Conservation (phyloP, 2,329 filamentous ascomycete species). For the Aspergillus ochraceoroseus region DNA sequence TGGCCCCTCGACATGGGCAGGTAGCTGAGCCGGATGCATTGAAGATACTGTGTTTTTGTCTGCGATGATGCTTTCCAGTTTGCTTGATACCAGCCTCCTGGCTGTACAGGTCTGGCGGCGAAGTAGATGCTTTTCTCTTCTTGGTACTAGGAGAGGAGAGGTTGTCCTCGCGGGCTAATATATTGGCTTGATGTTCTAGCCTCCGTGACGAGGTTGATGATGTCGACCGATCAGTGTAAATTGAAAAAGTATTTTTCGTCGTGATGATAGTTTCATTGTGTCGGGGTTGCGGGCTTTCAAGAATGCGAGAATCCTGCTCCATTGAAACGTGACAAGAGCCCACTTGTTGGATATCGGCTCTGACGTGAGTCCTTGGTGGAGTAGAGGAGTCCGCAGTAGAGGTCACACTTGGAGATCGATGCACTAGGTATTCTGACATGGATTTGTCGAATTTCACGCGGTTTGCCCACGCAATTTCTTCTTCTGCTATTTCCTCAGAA, state of each 20-base stretch:
- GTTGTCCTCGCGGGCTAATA: constrained; percentile 24
- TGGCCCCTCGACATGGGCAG: too few relatives aligned
- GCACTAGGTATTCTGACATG: constrained; percentile 37
- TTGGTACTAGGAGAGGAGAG: constrained; percentile 15
- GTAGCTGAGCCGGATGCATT: too few relatives aligned
- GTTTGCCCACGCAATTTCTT: constrained; percentile 58
- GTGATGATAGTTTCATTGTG: not conserved
- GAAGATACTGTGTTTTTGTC: not conserved
- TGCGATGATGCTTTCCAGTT: not conserved
- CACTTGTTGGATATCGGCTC: too few relatives aligned
- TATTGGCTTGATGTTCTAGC: not conserved
- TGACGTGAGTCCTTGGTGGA: constrained; percentile 4
- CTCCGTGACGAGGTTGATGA: not conserved
- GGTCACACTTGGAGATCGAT: constrained; percentile 24
- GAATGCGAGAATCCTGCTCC: not conserved
- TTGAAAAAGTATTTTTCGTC: constrained; percentile 9
- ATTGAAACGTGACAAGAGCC: not conserved
- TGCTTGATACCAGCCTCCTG: not conserved
- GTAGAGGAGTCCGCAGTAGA: constrained; percentile 21
- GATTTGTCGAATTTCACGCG: constrained; percentile 51
- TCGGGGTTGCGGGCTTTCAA: not conserved
- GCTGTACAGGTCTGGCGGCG: not conserved
- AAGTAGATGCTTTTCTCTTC: constrained; percentile 12
- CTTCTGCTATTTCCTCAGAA: constrained; percentile 53
- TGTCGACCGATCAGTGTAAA: constrained; percentile 22